Evolutionary conservation across 768 basidiomycete species (phyloP).

Genomic region (Hirschioporus abietinus): DNA sequence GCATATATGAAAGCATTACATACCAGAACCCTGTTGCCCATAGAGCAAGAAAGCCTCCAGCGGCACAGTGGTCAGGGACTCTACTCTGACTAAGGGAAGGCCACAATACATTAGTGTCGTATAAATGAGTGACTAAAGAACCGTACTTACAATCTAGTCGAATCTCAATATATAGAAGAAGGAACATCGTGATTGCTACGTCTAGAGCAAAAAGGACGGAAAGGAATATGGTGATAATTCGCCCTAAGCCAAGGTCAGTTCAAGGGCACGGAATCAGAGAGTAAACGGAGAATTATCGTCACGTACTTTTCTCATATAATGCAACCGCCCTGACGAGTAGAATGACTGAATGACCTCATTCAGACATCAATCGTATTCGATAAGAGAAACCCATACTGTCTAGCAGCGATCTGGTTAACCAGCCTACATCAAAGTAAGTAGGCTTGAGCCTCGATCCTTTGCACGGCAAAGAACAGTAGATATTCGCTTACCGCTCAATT

Average conservation of each 20-base stretch:
- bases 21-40: neutral
- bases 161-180: neutral
- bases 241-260: neutral
- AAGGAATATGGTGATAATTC: neutral
- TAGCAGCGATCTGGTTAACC: neutral
- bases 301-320: neutral
- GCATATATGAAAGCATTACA: neutral
- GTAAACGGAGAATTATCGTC: neutral
- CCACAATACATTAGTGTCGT: too few relatives aligned
- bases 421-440: neutral
- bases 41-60: neutral
- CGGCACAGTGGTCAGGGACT: neutral
- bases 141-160: neutral
- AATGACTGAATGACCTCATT: neutral
- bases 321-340: neutral
- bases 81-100: neutral
- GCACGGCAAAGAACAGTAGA: neutral
- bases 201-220: neutral
- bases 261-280: neutral
- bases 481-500: neutral
- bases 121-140: neutral
- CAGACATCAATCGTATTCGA: too few relatives aligned
- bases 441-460: neutral
- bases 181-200: neutral
- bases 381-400: neutral